phyloP scores from a whole-genome alignment of 768 basidiomycete species.

The Pleurotus tuber-regium region DNA sequence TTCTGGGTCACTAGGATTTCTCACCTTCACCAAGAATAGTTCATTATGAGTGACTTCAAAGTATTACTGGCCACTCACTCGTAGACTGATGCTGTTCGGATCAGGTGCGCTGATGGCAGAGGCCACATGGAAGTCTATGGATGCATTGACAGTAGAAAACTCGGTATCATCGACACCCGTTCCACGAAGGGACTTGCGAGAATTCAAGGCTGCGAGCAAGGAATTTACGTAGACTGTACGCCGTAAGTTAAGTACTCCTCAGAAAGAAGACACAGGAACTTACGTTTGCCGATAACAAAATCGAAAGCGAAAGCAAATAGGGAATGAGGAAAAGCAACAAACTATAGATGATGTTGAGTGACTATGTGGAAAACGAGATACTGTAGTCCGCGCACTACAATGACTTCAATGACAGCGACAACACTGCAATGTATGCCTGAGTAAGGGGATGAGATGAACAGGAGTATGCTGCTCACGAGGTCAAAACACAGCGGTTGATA shows the following conservation, averaged over 20 bases:
- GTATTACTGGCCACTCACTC: neutral
- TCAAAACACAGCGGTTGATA: conserved; percentile 50
- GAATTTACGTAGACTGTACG: conserved; percentile 45
- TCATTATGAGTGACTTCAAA: neutral
- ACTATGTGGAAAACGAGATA: neutral
- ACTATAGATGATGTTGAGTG: conserved; percentile 22
- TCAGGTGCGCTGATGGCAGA: conserved; percentile 23
- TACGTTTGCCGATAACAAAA: conserved; percentile 51
- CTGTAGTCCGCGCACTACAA: conserved; percentile 25
- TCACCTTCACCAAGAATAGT: neutral
- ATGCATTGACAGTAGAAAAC: conserved; percentile 23
- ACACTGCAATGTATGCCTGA: conserved; percentile 30
- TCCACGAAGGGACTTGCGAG: conserved; percentile 30
- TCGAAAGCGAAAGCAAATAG: conserved; percentile 49
- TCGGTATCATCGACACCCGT: conserved; percentile 13
- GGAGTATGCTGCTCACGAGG: conserved; percentile 36
- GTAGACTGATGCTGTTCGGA: conserved; percentile 13
- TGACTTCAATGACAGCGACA: conserved; percentile 36
- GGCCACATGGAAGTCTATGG: conserved; percentile 32
- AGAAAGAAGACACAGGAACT: conserved; percentile 13
- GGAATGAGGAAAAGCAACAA: conserved; percentile 37
- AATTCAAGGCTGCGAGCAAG: conserved; percentile 42
- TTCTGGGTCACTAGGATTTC: neutral
- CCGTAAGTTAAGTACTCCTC: neutral
- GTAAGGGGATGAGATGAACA: neutral